Evolutionary conservation across 345 rosid species (phyloP), one percentile per base, ranked within the genome.

Genomic region (Carallia pectinifolia): DNA sequence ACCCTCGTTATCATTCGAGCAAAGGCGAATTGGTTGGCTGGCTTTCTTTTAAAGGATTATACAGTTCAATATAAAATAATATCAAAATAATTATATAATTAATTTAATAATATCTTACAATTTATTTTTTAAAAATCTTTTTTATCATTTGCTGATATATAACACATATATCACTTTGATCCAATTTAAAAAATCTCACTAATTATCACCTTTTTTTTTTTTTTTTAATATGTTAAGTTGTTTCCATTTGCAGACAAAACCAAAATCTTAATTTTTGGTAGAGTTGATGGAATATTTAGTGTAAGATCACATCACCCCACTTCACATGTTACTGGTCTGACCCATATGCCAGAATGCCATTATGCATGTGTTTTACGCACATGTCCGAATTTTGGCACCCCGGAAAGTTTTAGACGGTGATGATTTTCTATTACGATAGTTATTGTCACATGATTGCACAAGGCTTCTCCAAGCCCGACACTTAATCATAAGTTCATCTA

Each of bases 291-390:
- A 55, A 39, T 59, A 48, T 58, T 65, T 23, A 34, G 50, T 3
- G 16, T 56, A 16, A 58, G 50, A 65, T 58, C 75, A 15, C 13
- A 23, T 10, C 62, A 40, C 33, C 52, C 62, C 55, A 9, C 48
- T 54, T 65, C 76, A 72, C 76, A 59, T 59, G 66, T 53, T n/a
- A 27, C 1, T 56, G 65, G 37, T 58, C 33, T 71, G 69, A 44
- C 48, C 58, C 50, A 40, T 52, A 58, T 36, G 40, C 66, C 37
- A 18, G 61, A 18, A 44, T 59, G 33, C 12, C 53, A 59, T 65
- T 27, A 59, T 36, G 36, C 47, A 59, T 66, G 66, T 65, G 63
- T 36, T 10, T 3, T 30, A 7, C 0, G 61, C 76, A 65, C 76
- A 65, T 71, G 69, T 7, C 27, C 19, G 18, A 13, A 4, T 62